Evolutionary conservation across 2,329 filamentous ascomycete genomes (phyloP).

Genomic region (Macrophomina phaseolina): DNA sequence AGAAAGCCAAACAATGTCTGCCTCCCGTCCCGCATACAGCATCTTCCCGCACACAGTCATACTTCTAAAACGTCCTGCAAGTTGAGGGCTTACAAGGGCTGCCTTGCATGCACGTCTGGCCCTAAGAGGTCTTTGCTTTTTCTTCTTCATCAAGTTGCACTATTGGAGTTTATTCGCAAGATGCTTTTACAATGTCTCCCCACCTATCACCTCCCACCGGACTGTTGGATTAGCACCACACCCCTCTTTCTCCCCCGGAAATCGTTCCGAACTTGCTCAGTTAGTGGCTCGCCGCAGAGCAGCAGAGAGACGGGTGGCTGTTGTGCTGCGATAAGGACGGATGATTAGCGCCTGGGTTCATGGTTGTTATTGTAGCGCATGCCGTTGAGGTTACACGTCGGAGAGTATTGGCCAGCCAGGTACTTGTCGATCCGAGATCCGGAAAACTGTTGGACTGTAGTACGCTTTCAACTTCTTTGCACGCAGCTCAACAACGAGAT

Average conservation of each 20-base stretch:
- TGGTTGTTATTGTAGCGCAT: not conserved
- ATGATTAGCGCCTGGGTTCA: slow-evolving; percentile 17
- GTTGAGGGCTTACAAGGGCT: not conserved
- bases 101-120: not conserved
- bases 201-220: too few species aligned
- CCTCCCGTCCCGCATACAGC: slow-evolving; percentile 1
- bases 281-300: slow-evolving; percentile 5
- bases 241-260: not conserved
- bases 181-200: too few species aligned
- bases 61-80: slow-evolving; percentile 17
- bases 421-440: not conserved
- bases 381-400: slow-evolving; percentile 10
- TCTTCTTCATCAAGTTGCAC: not conserved
- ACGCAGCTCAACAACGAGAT: not conserved
- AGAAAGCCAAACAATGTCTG: not conserved
- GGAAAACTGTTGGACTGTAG: not conserved
- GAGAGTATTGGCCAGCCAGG: not conserved
- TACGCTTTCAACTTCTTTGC: not conserved
- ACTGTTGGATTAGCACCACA: not conserved
- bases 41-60: slow-evolving; percentile 23
- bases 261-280: not conserved
- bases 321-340: not conserved
- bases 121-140: not conserved
- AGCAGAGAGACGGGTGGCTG: not conserved
- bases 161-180: too few species aligned